phyloP scores from a whole-genome alignment of 371 early-diverging fungal genomes.

The Syncephalis plumigaleata region DNA sequence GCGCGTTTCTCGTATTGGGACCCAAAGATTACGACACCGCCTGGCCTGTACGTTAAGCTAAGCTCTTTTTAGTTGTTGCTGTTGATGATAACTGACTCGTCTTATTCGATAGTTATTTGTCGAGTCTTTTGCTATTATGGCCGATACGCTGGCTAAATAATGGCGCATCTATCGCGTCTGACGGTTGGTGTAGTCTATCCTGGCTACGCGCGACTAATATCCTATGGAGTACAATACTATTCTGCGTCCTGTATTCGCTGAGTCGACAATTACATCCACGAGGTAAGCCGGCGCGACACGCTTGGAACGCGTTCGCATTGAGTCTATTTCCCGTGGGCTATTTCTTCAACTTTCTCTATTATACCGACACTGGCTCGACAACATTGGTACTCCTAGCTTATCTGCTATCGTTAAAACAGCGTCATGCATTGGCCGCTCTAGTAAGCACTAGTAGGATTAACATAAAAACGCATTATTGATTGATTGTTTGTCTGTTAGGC shows the following conservation, averaged over 20 bases:
- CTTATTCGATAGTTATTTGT: background rate
- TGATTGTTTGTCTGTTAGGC: constrained; percentile 13
- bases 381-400: constrained; percentile 59
- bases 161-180: background rate
- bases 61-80: constrained; percentile 2
- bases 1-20: constrained; percentile 63
- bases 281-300: constrained; percentile 3
- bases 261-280: constrained; percentile 17
- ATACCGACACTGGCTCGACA: constrained; percentile 80
- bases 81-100: constrained; percentile 1
- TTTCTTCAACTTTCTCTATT: constrained; percentile 76
- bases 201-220: constrained; percentile 40
- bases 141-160: background rate
- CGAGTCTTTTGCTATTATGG: background rate
- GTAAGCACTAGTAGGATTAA: constrained; percentile 15
- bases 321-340: constrained; percentile 59
- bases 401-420: constrained; percentile 23
- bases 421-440: constrained; percentile 28
- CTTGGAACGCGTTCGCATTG: constrained; percentile 32
- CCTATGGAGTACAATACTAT: constrained; percentile 24
- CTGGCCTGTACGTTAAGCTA: constrained; percentile 59
- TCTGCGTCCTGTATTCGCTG: constrained; percentile 21
- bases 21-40: constrained; percentile 90
- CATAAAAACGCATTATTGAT: background rate
- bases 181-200: constrained; percentile 20